Base-by-base conservation (phyloP, 345 rosid genomes). In the Eucalyptus paniculata region DNA sequence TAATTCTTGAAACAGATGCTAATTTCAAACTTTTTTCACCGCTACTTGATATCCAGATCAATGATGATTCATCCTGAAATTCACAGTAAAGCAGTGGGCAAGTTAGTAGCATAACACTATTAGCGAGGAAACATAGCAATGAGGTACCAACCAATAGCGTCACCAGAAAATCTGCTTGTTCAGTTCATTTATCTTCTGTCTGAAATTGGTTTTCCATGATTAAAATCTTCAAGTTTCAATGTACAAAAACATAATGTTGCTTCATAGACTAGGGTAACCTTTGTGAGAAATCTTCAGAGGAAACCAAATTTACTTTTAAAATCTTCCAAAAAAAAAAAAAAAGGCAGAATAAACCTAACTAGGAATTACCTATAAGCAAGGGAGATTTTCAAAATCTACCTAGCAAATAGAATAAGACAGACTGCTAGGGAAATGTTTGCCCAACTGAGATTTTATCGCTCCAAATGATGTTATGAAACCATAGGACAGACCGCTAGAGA, bases 21-120 rank as follows among this genome's bases (percentile, higher is more conserved):
- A 97, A 92, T 94, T 97, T 97, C 95, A 97, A 94, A 90, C 95
- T 95, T 91, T 95, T 95, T 91, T 96, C 99, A 26, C 95, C 97
- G 51, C 94, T 94, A 91, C 94, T 94, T 53, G 99, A 96, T 91
- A 94, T 93, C 99, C 99, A 97, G 88, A 96, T 95, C 93, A 97
- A 95, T 93, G 96, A 95, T 90, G 97, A 90, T 94, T 95, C 99
- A 89, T 97, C 99, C 99, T 97, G 95, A 89, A 89, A 89, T 89
- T 91, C 50, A 65, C 21, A 32, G 24, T n/a, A 82, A 37, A 87
- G 45, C 60, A 67, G 50, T 50, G 50, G 81, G 62, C 69, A 81
- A 51, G 32, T 50, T 58, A 87, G 24, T 45, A 47, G 19, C 32
- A 60, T 9, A 49, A 28, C 19, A 62, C 72, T 15, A n/a, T n/a